Conservation (phyloP, 805 yeast species). For the Cyberlindnera euphorbiiphila region DNA sequence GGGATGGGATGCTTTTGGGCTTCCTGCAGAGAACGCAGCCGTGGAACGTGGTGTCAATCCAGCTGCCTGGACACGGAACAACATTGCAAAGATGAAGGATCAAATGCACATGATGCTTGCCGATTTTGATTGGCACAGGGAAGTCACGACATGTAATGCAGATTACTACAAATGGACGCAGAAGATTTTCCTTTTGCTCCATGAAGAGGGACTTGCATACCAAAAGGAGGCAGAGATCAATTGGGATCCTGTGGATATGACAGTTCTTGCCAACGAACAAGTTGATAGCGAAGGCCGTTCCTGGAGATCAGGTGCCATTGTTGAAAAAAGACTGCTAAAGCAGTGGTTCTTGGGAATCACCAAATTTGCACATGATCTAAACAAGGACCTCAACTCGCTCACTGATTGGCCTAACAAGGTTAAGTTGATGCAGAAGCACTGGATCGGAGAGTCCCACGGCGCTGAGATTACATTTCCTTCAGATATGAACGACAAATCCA, state of each 20-base stretch:
- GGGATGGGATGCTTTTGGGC: slow-evolving; percentile 99
- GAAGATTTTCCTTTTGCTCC: slow-evolving; percentile 68
- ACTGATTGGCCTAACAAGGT: slow-evolving; percentile 86
- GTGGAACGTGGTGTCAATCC: slow-evolving; percentile 80
- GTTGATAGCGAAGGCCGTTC: slow-evolving; percentile 88
- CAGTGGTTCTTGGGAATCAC: slow-evolving; percentile 97
- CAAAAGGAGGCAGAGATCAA: slow-evolving; percentile 84
- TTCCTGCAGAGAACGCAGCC: slow-evolving; percentile 98
- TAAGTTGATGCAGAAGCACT: slow-evolving; percentile 82
- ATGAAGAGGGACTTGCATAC: slow-evolving; percentile 79
- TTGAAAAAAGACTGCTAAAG: slow-evolving; percentile 72
- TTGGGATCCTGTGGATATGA: slow-evolving; percentile 96
- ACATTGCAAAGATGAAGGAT: slow-evolving; percentile 79
- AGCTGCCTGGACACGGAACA: slow-evolving; percentile 72
- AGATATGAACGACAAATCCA: slow-evolving; percentile 19
- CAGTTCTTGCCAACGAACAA: slow-evolving; percentile 95
- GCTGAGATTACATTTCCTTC: slow-evolving; percentile 57
- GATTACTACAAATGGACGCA: slow-evolving; percentile 94
- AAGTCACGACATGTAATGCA: slow-evolving; percentile 79
- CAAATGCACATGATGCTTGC: slow-evolving; percentile 79
- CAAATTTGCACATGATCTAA: slow-evolving; percentile 64
- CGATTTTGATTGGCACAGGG: slow-evolving; percentile 92
- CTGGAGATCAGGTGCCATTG: slow-evolving; percentile 96
- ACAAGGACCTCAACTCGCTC: slow-evolving; percentile 57
- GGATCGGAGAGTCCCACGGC: slow-evolving; percentile 91